Percentiles rank a stretch among this genome's conserved stretches.
These are phyloP conservation scores for Mediolabrus comicus DNA, from an alignment of 108 stramenopile species.

Conservation along the genomic window DNA sequence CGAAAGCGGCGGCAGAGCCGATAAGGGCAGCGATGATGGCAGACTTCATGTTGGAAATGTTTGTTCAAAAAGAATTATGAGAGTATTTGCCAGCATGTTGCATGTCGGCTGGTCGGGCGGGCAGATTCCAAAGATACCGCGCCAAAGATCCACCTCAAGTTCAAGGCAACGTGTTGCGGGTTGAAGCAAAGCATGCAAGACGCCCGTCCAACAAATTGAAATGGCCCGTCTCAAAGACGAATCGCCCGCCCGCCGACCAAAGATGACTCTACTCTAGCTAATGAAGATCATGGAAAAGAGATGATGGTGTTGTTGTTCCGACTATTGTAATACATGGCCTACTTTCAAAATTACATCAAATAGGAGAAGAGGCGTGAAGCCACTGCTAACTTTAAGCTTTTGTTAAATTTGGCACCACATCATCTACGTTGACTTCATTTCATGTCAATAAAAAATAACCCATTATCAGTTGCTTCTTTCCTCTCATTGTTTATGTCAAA, in stretches of 20 bases:
- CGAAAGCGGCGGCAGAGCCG: slow-evolving; percentile 41
- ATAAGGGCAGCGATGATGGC: slow-evolving; percentile 15
- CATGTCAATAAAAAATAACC: slow-evolving; percentile 10
- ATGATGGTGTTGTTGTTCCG: too few relatives aligned
- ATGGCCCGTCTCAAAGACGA: not conserved
- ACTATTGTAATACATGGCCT: too few relatives aligned
- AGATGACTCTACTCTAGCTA: too few relatives aligned
- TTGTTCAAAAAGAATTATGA: slow-evolving; percentile 11
- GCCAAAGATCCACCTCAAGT: not conserved
- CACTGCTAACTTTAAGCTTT: too few relatives aligned
- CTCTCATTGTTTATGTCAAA: not conserved
- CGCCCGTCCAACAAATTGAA: too few relatives aligned
- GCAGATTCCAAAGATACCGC: slow-evolving; percentile 41
- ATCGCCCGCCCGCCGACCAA: too few relatives aligned
- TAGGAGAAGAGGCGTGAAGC: too few relatives aligned
- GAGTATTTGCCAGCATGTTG: not conserved
- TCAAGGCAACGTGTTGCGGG: not conserved
- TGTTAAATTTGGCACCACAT: too few relatives aligned
- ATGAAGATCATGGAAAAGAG: too few relatives aligned
- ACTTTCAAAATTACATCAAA: too few relatives aligned
- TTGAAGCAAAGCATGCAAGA: too few relatives aligned
- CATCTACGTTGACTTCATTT: not conserved
- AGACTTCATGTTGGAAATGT: slow-evolving; percentile 12
- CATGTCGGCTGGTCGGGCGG: not conserved
- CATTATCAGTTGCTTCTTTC: not conserved